Conservation (phyloP, 208 protist species). For the Vickermania ingenoplastis region DNA sequence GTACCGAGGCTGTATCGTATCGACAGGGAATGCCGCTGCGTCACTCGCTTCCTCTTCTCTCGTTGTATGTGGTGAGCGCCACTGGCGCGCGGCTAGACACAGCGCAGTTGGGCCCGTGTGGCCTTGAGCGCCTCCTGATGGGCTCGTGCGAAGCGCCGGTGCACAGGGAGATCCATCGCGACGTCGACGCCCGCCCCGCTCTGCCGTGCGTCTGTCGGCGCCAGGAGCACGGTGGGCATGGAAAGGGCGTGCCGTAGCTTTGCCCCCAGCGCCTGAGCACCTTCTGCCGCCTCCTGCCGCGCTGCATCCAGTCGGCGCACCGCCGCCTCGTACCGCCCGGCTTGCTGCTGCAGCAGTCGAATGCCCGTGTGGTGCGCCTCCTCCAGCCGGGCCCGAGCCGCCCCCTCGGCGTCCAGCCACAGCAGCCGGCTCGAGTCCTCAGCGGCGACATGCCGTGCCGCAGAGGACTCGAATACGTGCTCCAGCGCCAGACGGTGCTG, state of each 20-base stretch:
- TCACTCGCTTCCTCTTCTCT: no score
- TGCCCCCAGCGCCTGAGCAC: background rate
- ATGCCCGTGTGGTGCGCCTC: background rate
- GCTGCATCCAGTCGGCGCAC: background rate
- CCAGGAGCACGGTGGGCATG: background rate
- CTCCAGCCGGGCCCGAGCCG: background rate
- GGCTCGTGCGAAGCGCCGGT: constrained; percentile 65
- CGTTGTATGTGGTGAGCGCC: no score
- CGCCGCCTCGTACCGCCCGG: background rate
- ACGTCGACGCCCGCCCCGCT: background rate
- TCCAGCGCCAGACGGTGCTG: background rate
- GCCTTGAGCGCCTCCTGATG: constrained; percentile 62
- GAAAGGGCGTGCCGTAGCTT: background rate
- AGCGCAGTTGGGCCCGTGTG: constrained; percentile 33
- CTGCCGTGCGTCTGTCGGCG: background rate
- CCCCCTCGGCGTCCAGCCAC: background rate
- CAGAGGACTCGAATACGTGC: no score
- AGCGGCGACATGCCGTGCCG: background rate
- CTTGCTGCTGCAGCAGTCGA: background rate
- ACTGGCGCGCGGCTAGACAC: no score
- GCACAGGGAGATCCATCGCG: constrained; percentile 49
- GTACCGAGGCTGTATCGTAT: no score
- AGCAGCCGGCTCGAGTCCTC: background rate
- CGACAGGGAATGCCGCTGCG: no score
- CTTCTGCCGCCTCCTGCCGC: background rate